Evolutionary conservation across 768 basidiomycete genomes (phyloP).

Genomic region (Naganishia kalamii): DNA sequence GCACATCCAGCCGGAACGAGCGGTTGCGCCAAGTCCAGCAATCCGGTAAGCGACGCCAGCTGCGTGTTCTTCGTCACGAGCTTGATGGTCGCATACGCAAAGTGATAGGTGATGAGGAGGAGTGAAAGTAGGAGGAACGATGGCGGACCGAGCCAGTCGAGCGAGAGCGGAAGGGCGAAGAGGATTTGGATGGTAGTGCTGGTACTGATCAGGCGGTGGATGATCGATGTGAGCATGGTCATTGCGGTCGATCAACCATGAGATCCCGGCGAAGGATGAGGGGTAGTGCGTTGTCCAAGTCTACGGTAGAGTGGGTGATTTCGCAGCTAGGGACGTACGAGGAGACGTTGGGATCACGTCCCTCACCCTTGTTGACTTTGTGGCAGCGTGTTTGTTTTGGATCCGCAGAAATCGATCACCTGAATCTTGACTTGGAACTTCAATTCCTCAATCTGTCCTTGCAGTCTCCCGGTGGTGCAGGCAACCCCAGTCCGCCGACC

Average conservation of each 20-base stretch:
- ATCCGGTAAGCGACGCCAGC: slow-evolving; percentile 37
- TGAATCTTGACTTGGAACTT: too few relatives aligned
- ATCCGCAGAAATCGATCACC: slow-evolving; percentile 8
- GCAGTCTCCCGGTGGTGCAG: too few relatives aligned
- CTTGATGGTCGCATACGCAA: slow-evolving; percentile 43
- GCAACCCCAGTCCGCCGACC: too few relatives aligned
- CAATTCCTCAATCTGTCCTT: too few relatives aligned
- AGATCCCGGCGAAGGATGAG: too few relatives aligned
- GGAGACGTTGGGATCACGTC: too few relatives aligned
- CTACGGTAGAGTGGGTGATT: too few relatives aligned
- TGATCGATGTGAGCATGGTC: slow-evolving; percentile 11
- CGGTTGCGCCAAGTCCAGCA: slow-evolving; percentile 37
- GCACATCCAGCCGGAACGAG: slow-evolving; percentile 36
- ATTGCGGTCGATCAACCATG: neutral
- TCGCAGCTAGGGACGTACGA: neutral
- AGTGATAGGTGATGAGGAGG: slow-evolving; percentile 43
- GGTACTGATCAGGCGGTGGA: slow-evolving; percentile 15
- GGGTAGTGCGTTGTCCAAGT: too few relatives aligned
- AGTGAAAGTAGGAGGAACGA: slow-evolving; percentile 47
- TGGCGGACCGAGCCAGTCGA: slow-evolving; percentile 44
- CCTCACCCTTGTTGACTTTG: neutral
- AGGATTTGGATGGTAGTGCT: slow-evolving; percentile 41
- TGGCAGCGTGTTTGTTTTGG: neutral
- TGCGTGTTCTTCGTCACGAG: slow-evolving; percentile 43
- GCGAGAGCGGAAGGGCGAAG: slow-evolving; percentile 42